Percentiles rank a stretch among this genome's conserved stretches.
Conservation (phyloP, 176 grass and related monocot genomes). For the Saccharum spontaneum region DNA sequence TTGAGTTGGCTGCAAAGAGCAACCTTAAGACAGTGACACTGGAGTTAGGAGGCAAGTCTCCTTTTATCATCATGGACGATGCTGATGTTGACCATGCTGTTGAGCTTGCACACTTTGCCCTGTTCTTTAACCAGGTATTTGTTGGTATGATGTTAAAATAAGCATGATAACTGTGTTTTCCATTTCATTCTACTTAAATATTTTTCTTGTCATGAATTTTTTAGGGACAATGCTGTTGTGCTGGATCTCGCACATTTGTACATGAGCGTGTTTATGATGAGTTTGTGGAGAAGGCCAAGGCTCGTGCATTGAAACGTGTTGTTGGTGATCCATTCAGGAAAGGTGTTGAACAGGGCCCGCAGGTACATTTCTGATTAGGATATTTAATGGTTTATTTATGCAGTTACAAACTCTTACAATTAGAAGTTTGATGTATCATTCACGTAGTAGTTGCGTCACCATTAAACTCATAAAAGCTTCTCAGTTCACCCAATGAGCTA, state of each 20-base stretch:
- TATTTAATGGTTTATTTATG: neutral
- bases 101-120: slow-evolving; percentile 86
- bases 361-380: slow-evolving; percentile 47
- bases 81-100: slow-evolving; percentile 85
- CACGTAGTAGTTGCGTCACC: neutral
- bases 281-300: slow-evolving; percentile 95
- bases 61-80: slow-evolving; percentile 96
- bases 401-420: neutral
- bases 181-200: neutral
- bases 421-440: neutral
- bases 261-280: slow-evolving; percentile 91
- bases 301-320: slow-evolving; percentile 74
- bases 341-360: slow-evolving; percentile 91
- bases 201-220: slow-evolving; percentile 6
- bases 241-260: slow-evolving; percentile 98
- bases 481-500: neutral
- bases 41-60: slow-evolving; percentile 97
- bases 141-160: neutral
- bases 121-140: slow-evolving; percentile 97
- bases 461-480: neutral
- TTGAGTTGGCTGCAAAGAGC: slow-evolving; percentile 91
- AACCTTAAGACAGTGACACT: slow-evolving; percentile 92
- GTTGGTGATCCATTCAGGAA: slow-evolving; percentile 95
- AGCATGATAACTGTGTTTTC: neutral
- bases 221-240: slow-evolving; percentile 94